Conservation (phyloP, 768 basidiomycete species). For the Macrolepiota dolichaula region DNA sequence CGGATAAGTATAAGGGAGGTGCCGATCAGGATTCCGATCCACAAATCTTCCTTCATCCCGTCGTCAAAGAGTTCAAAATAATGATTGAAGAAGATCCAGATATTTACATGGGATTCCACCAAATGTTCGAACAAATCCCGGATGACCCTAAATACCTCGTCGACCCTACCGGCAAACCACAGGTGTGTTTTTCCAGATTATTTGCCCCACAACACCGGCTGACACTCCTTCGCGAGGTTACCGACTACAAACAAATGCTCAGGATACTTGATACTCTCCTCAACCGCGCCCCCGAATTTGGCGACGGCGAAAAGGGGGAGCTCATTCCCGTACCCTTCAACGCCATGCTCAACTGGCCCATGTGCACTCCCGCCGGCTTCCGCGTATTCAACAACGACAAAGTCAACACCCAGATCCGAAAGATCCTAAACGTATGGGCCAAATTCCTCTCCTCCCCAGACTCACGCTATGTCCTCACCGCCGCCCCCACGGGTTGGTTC, state of each 20-base stretch:
- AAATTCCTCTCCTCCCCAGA: slow-evolving; percentile 37
- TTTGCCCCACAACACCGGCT: background rate
- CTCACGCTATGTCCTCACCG: slow-evolving; percentile 35
- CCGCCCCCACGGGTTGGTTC: slow-evolving; percentile 39
- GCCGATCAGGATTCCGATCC: background rate
- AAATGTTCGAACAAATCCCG: slow-evolving; percentile 27
- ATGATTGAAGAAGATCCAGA: slow-evolving; percentile 25
- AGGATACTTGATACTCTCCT: background rate
- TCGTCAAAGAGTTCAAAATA: slow-evolving; percentile 24
- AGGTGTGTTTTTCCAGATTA: slow-evolving; percentile 6
- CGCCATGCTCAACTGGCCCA: slow-evolving; percentile 13
- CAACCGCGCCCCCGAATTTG: slow-evolving; percentile 4
- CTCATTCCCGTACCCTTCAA: slow-evolving; percentile 11
- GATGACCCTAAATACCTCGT: slow-evolving; percentile 2
- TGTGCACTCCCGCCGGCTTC: slow-evolving; percentile 16
- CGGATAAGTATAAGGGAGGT: background rate
- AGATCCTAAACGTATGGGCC: slow-evolving; percentile 45
- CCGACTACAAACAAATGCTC: slow-evolving; percentile 6
- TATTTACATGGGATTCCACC: slow-evolving; percentile 28
- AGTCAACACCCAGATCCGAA: slow-evolving; percentile 16
- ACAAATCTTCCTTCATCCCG: slow-evolving; percentile 6
- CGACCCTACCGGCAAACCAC: slow-evolving; percentile 15
- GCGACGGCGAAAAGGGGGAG: background rate
- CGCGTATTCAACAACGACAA: slow-evolving; percentile 16
- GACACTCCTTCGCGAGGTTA: background rate